Evolutionary conservation across 1,284 basidiomycete genomes (phyloP), one percentile per base, ranked within the genome.

Genomic region (Rhodotorula glutinis): DNA sequence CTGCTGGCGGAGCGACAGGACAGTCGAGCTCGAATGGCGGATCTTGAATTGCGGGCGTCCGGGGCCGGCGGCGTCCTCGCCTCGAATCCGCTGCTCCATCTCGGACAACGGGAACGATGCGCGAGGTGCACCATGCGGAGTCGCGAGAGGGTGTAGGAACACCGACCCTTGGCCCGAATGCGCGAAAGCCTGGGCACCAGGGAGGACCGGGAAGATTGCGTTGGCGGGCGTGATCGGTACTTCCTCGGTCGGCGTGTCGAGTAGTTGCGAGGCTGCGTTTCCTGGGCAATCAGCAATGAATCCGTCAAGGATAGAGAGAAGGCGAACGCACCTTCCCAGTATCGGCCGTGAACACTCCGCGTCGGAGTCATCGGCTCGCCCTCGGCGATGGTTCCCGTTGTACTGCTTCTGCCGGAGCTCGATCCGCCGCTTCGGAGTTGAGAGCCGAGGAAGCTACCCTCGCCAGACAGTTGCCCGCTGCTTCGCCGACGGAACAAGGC

Each of bases 311-410:
- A 19, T 43, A 53, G 2, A 49, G 16, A 40, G 23, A 33, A 51
- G 19, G 4, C 2, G 21, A 21, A 4, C 67, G n/a, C 10, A 69
- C 71, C 71, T 46, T 73, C 68, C 53, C 59, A 65, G 56, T 54
- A 62, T 25, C 58, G 30, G 14, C 59, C 65, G 3, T 53, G 47
- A 2, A 38, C 66, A 13, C 56, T 71, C 41, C 72, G 58, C 9
- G 72, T 73, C 8, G 72, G 72, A n/a, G 72, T 73, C 72, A 73
- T 71, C 47, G 72, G 72, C 46, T 73, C 72, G 4, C 52, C 57
- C 30, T 72, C 71, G 8, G 46, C 58, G 10, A 64, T 57, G 13
- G 63, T 55, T 7, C 33, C 54, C 40, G 51, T 40, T 16, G 44
- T 54, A 27, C 29, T 53, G n/a, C 64, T 68, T 16, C 27, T 57